Base-by-base conservation (phyloP, 495 filamentous ascomycete genomes). In the Saxophila tyrrhenica region DNA sequence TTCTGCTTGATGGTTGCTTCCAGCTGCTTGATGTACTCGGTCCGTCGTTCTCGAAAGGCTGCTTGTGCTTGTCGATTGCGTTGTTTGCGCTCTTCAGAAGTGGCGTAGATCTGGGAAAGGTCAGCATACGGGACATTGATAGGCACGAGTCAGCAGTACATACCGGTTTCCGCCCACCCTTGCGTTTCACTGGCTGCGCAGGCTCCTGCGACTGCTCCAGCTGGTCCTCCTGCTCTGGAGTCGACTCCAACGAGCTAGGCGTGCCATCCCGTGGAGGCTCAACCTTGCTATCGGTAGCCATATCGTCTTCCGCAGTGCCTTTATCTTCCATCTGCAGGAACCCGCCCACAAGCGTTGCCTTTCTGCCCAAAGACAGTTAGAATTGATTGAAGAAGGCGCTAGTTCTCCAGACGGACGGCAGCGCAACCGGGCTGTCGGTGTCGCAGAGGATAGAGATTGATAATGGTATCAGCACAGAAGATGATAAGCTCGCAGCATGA, bases 1-100 rank as follows among this genome's bases (percentile, higher is more conserved):
- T 97, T 92, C 58, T 89, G 89, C 67, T 94, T 94, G 69, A 98
- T 97, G 52, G 89, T 95, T 50, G 87, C 87, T 70, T 98, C 92
- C 11, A 98, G 79, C 69, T 98, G 94, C 72, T 96, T 96, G 74
- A 98, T 98, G 68, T 98, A 98, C 73, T 98, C 92, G 24, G 94
- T 97, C 57, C 92, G 83, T 56, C 92, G 83, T 69, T 98, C 92
- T 45, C 92, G 83, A 65, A 98, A 98, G 25, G 92, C 92, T 44
- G 92, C 92, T 69, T 98, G 92, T 25, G 92, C 92, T 70, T 97
- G 94, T 58, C 92, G 79, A 65, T 98, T 98, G 60, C 94, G 82
- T 72, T 96, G 92, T 73, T 98, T 97, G 64, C 92, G 79, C 70
- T 97, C 94, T 69, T 98, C 92, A 10, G 92, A 96, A 25, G 92